These are phyloP conservation scores for Aspergillus sergii DNA, from an alignment of 2,329 filamentous ascomycete genomes.

Conservation along the genomic window DNA sequence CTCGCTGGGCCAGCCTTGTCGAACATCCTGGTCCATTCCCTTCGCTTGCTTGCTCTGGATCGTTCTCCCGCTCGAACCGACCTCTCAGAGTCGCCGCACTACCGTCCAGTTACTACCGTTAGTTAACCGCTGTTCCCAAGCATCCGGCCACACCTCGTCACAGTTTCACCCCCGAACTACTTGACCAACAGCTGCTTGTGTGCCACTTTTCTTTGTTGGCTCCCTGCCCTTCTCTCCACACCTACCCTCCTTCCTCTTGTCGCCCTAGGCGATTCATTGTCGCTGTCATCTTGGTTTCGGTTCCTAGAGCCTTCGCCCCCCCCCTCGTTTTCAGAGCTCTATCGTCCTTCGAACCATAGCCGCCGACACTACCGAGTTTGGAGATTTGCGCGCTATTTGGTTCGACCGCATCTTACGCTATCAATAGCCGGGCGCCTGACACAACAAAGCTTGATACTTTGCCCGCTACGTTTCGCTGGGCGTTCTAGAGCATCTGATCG, in stretches of 20 bases:
- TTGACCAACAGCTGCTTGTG: constrained; percentile 15
- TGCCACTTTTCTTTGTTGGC: constrained; percentile 16
- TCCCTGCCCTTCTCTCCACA: constrained; percentile 6
- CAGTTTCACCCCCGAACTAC: constrained; percentile 13
- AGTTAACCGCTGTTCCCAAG: constrained; percentile 28
- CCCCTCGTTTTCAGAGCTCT: constrained; percentile 10
- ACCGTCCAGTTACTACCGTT: constrained; percentile 25
- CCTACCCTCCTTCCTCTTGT: constrained; percentile 9
- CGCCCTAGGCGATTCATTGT: constrained; percentile 11
- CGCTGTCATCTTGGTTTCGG: constrained; percentile 1
- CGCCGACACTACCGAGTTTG: constrained; percentile 16
- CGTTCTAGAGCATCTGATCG: constrained; percentile 1
- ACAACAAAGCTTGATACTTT: constrained; percentile 17
- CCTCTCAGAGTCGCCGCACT: constrained; percentile 28
- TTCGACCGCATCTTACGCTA: constrained; percentile 12
- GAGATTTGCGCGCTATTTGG: constrained; percentile 19
- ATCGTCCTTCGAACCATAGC: constrained; percentile 17
- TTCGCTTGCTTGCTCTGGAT: constrained; percentile 27
- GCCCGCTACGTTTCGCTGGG: constrained; percentile 11
- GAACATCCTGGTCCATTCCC: constrained; percentile 24
- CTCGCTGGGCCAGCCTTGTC: constrained; percentile 18
- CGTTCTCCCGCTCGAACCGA: constrained; percentile 22
- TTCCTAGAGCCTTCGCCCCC: constrained; percentile 5
- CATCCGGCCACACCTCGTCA: constrained; percentile 22
- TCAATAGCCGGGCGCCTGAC: constrained; percentile 8